Evolutionary conservation across 2,329 filamentous ascomycete genomes (phyloP), one percentile per base, ranked within the genome.

Genomic region (Trichoderma sp.): DNA sequence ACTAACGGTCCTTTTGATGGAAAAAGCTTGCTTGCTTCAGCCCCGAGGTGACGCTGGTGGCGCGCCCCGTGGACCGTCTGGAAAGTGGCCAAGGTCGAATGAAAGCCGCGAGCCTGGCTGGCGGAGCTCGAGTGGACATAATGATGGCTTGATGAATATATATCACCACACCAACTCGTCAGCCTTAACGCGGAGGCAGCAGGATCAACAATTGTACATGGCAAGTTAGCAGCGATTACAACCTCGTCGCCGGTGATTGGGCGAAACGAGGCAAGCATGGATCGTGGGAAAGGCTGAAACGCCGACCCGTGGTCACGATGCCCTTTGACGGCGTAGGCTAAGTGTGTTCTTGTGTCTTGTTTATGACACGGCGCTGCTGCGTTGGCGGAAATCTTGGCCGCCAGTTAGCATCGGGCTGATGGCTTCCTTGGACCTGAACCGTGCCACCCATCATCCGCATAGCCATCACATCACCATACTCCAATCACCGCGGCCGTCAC

Each of bases 391-490:
- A 31, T 35, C 27, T 68, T 68, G 65, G 65, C 41, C 31, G 65
- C 41, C 31, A 56, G 45, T 56, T 33, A 56, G 45, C 65, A 18
- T 31, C 65, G 65, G 11, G 68, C 50, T 45, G 53, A 41, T 38
- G 14, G 41, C 45, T 45, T 45, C 41, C 18, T 16, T 27, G n/a
- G n/a, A 27, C 59, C 59, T 31, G 68, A 62, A 53, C 68, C 59
- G 68, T 71, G 68, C 68, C 68, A 71, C 69, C 66, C 69, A 35
- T 73, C 69, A 65, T 53, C 60, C 29, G 69, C 69, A 73, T 73
- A 38, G 69, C 63, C 69, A 73, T 73, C 69, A 73, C 69, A 73
- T 73, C 69, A 73, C 69, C 69, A 64, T 65, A 64, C 41, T 64
- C 59, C 69, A 53, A 64, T 73, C 69, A 29, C 31, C 29, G n/a